Percentiles rank a stretch among this genome's conserved stretches.
These are phyloP conservation scores for Sanguinoderma infundibulare DNA, from an alignment of 1,284 basidiomycete species.

Conservation along the genomic window DNA sequence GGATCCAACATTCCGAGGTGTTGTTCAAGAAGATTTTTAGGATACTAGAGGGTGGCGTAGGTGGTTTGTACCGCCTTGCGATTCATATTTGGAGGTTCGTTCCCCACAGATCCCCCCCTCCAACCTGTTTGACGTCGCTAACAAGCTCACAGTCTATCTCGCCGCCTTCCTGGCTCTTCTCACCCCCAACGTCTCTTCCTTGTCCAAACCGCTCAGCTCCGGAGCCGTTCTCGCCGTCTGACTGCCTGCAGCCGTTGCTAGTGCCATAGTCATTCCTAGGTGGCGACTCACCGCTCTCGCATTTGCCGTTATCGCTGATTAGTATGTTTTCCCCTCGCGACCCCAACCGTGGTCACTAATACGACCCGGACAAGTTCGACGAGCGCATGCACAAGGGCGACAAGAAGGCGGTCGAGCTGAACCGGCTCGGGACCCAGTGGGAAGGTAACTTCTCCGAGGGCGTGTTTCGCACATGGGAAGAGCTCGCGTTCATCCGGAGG, in stretches of 20 bases:
- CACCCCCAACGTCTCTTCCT: slow-evolving; percentile 51
- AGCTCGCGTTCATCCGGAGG: slow-evolving; percentile 61
- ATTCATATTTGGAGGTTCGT: slow-evolving; percentile 63
- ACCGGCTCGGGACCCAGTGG: slow-evolving; percentile 55
- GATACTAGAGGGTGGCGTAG: slow-evolving; percentile 65
- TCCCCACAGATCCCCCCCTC: not conserved
- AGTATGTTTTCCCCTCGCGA: slow-evolving; percentile 45
- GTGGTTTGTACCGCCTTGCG: slow-evolving; percentile 62
- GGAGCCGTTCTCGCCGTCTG: slow-evolving; percentile 63
- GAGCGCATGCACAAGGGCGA: slow-evolving; percentile 48
- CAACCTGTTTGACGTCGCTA: not conserved
- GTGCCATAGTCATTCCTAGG: slow-evolving; percentile 52
- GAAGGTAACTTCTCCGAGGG: slow-evolving; percentile 60
- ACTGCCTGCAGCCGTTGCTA: slow-evolving; percentile 53
- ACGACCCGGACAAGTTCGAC: slow-evolving; percentile 51
- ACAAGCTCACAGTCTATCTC: slow-evolving; percentile 50
- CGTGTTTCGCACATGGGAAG: slow-evolving; percentile 62
- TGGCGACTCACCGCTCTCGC: slow-evolving; percentile 51
- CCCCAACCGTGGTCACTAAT: slow-evolving; percentile 29
- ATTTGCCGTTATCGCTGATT: slow-evolving; percentile 54
- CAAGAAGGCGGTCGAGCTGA: slow-evolving; percentile 39
- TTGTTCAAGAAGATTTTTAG: slow-evolving; percentile 38
- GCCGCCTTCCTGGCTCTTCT: slow-evolving; percentile 63
- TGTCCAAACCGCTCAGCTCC: slow-evolving; percentile 46
- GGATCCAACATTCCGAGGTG: slow-evolving; percentile 30